phyloP scores from a whole-genome alignment of 768 basidiomycete species.

The Hygrocybe coccinea region DNA sequence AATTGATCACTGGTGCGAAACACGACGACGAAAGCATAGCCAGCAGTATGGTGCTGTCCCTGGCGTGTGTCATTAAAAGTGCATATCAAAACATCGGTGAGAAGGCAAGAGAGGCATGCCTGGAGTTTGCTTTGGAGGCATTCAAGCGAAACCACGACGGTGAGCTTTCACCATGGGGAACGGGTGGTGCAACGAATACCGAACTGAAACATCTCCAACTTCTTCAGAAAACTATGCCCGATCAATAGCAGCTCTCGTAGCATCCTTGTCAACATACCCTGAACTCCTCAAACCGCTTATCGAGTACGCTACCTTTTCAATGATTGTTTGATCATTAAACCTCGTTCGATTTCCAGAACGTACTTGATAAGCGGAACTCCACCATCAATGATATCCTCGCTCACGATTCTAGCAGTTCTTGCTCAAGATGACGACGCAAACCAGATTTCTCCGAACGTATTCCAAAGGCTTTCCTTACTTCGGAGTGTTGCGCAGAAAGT shows the following conservation, averaged over 20 bases:
- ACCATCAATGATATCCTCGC: constrained; percentile 56
- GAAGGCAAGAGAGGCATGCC: constrained; percentile 63
- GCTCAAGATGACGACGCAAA: constrained; percentile 43
- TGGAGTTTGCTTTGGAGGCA: constrained; percentile 73
- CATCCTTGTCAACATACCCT: constrained; percentile 56
- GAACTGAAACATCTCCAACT: background rate
- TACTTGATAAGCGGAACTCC: constrained; percentile 58
- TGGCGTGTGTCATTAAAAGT: constrained; percentile 69
- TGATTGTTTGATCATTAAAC: background rate
- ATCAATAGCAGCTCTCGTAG: constrained; percentile 58
- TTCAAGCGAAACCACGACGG: constrained; percentile 72
- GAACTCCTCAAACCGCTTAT: constrained; percentile 63
- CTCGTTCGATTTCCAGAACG: background rate
- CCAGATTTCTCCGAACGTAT: constrained; percentile 43
- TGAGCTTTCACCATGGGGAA: constrained; percentile 27
- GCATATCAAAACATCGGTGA: constrained; percentile 74
- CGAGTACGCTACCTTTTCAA: constrained; percentile 38
- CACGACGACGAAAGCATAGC: constrained; percentile 65
- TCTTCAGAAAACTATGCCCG: constrained; percentile 62
- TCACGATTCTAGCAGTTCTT: constrained; percentile 55
- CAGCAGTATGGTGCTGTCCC: constrained; percentile 67
- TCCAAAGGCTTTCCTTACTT: constrained; percentile 60
- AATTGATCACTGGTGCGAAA: constrained; percentile 61
- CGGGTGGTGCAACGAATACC: background rate
- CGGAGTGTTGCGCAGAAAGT: constrained; percentile 69